Base-by-base conservation (phyloP, 495 filamentous ascomycete species). In the Penicillium dipodomyicola region DNA sequence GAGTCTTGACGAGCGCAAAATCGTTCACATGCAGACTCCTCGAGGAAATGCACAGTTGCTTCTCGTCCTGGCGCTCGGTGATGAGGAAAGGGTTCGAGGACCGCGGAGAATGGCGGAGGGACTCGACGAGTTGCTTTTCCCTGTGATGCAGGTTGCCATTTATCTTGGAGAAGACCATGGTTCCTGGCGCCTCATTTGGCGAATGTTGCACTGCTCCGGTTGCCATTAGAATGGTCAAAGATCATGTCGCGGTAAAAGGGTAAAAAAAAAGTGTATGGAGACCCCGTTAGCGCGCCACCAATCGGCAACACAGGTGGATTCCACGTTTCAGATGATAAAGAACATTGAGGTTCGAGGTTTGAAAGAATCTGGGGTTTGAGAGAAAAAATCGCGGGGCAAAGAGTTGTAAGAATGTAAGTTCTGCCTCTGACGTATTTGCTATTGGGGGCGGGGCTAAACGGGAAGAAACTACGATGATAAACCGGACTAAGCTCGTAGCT, bases 1-100 rank as follows among this genome's bases (percentile, higher is more conserved):
- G 78, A 20, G 92, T 98, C 70, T 91, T 92, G 59, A 97, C 77
- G 22, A 92, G 80, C 40, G 86, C 74, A 68, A 97, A 96, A 72
- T 98, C 92, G 54, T 80, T 76, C 27, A 92, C 72, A 35, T 71
- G 77, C 60, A 89, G 67, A 32, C 74, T 73, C 49, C 75, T 76
- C 14, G 80, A 83, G 15, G 81, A 80, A 17, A 78, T 70, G 5
- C 82, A 84, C 33, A 89, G 72, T 27, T 77, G 75, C 69, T 86
- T 85, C 57, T 82, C 76, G 50, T 77, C 77, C 39, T 81, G 74
- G 57, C 80, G 77, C 22, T 80, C 68, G 48, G 73, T 72, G 52
- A 87, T 76, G 59, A 85, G 71, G 49, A 74, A 75, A 22, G 84
- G 80, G 56, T 78, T 75, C 53, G 80, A 64, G 37, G 76, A 69